phyloP scores from a whole-genome alignment of 176 grass and related monocot species.

The Carex cristatella region DNA sequence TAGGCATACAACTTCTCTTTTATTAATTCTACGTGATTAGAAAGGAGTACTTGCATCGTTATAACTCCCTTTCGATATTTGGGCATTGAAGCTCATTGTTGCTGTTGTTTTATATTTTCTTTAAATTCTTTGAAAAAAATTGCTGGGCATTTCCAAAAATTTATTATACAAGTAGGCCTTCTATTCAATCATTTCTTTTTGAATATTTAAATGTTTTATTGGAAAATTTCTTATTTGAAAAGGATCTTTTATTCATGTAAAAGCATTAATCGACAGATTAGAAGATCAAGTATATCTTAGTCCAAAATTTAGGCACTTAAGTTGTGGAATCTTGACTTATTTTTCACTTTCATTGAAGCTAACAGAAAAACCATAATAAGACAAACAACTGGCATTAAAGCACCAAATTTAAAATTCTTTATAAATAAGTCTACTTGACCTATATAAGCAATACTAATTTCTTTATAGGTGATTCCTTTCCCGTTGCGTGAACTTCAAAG shows the following conservation, averaged over 20 bases:
- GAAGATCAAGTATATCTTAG: background rate
- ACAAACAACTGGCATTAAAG: background rate
- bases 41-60: background rate
- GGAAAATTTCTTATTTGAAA: background rate
- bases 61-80: background rate
- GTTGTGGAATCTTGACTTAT: background rate
- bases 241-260: background rate
- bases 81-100: background rate
- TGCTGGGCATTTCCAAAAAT: background rate
- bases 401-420: background rate
- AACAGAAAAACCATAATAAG: background rate
- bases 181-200: background rate
- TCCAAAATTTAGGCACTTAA: background rate
- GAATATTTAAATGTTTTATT: background rate
- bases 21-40: too few species aligned
- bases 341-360: background rate
- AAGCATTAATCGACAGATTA: background rate
- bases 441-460: background rate
- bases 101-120: background rate
- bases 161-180: background rate
- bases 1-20: too few species aligned
- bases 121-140: background rate
- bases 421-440: background rate
- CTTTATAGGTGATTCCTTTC: constrained; percentile 56
- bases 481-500: constrained; percentile 78